Conservation (phyloP, 352 stramenopile genomes). For the Plasmopara muralis region DNA sequence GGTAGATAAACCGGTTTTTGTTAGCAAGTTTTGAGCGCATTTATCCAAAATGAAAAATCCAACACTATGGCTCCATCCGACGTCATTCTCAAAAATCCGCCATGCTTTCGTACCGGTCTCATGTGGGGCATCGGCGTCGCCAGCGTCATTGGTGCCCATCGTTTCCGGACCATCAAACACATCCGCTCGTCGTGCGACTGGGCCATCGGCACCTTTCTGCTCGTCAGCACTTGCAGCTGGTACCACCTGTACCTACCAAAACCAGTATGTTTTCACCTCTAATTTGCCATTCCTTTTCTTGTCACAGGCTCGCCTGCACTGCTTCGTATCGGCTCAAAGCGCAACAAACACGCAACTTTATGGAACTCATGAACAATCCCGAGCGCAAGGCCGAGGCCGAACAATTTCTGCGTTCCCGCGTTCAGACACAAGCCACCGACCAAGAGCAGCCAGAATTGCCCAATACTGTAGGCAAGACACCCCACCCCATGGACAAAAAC, state of each 20-base stretch:
- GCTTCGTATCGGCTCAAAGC: slow-evolving; percentile 42
- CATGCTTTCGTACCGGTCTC: slow-evolving; percentile 69
- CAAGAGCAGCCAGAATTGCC: slow-evolving; percentile 8
- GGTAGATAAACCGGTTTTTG: too few relatives aligned
- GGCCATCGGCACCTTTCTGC: slow-evolving; percentile 55
- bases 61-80: slow-evolving; percentile 8
- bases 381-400: slow-evolving; percentile 62
- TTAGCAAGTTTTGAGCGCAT: too few relatives aligned
- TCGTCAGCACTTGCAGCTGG: slow-evolving; percentile 49
- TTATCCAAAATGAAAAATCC: too few relatives aligned
- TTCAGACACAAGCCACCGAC: slow-evolving; percentile 22
- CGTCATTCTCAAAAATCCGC: slow-evolving; percentile 61
- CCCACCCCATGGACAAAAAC: background rate
- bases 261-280: background rate
- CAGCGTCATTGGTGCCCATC: slow-evolving; percentile 50
- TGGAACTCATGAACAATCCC: slow-evolving; percentile 81
- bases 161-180: slow-evolving; percentile 55
- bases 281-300: background rate
- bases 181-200: slow-evolving; percentile 58
- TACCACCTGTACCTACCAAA: slow-evolving; percentile 7
- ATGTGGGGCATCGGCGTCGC: slow-evolving; percentile 74
- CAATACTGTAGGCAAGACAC: background rate
- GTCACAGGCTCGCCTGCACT: slow-evolving; percentile 51
- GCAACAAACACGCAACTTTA: slow-evolving; percentile 67
- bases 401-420: slow-evolving; percentile 65